Evolutionary conservation across 2,329 filamentous ascomycete species (phyloP), one percentile per base, ranked within the genome.

Genomic region (Dactylonectria macrodidyma): DNA sequence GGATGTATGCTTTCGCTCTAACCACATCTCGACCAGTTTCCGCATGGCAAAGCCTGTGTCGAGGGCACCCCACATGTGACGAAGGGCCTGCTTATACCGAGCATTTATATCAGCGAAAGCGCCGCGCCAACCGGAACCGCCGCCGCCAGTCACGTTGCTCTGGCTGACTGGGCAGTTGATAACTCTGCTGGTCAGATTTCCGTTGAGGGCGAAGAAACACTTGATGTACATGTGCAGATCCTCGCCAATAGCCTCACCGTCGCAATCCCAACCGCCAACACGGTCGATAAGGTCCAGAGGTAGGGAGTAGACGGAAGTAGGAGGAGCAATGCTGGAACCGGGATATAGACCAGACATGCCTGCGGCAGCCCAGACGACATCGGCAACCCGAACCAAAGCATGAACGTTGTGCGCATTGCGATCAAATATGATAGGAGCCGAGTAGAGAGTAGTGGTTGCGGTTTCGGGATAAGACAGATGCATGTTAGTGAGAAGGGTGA

Each of bases 211-310:
- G 71, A 93, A 93, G 82, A 93, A 93, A 78, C 91, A 93, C 83
- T 93, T 93, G 69, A 93, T 85, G 76, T 92, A 92, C 92, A 93
- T 93, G 82, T 94, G 92, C 75, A 93, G 80, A 76, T 93, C 92
- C 79, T 94, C 92, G 50, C 92, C 92, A 72, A 94, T 93, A 22
- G 92, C 91, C 68, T 92, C 91, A 1, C 88, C 85, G 59, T 89
- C 90, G 61, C 88, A 88, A 76, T 93, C 92, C 92, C 91, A 94
- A 30, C 92, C 92, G 10, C 90, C 90, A 34, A 93, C 91, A 33
- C 88, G 86, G 73, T 93, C 91, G 47, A 91, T 87, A 16, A 94
- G 81, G 52, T 88, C 85, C 47, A 94, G 85, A 1, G 91, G 89
- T 0, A 93, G 79, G 5, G 91, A 93, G 76, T 93, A 94, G 38